Evolutionary conservation across 768 basidiomycete species (phyloP).

Genomic region (Austroboletus eburneus): DNA sequence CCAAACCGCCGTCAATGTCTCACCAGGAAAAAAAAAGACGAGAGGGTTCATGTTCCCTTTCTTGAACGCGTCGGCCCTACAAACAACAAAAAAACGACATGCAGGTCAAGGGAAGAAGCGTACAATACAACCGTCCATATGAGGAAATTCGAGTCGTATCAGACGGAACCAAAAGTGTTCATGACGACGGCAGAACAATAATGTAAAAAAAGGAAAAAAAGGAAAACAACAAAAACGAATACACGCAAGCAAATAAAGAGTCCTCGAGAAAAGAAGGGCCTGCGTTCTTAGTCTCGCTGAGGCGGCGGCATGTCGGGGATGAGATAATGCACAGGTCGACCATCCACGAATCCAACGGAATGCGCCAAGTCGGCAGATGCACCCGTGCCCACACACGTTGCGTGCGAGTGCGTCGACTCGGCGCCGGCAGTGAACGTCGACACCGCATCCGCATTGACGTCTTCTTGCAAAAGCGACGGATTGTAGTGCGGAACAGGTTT

Average conservation of each 20-base stretch:
- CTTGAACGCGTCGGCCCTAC: constrained; percentile 2
- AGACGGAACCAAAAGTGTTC: constrained; percentile 1
- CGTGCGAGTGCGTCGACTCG: constrained; percentile 29
- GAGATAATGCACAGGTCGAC: constrained; percentile 49
- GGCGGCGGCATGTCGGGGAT: constrained; percentile 55
- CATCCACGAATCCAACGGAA: constrained; percentile 45
- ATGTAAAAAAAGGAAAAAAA: not conserved
- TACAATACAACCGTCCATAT: constrained; percentile 5
- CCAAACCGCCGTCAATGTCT: too few relatives aligned
- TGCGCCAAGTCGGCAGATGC: too few relatives aligned
- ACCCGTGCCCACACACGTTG: too few relatives aligned
- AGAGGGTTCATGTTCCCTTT: not conserved
- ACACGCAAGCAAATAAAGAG: too few relatives aligned
- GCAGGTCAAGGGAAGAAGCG: too few relatives aligned
- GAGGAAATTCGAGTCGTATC: not conserved
- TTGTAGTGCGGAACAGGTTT: constrained; percentile 59
- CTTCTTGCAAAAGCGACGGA: constrained; percentile 25
- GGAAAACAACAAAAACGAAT: not conserved
- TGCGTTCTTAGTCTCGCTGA: constrained; percentile 21
- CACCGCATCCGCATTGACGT: constrained; percentile 17
- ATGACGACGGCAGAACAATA: constrained; percentile 2
- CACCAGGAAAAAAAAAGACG: too few relatives aligned
- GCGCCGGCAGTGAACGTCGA: constrained; percentile 19
- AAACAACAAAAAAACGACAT: too few relatives aligned
- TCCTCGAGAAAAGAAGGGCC: not conserved